A percentile compares a stretch with the other conserved stretches of the same genome.
phyloP scores from a whole-genome alignment of 2,329 filamentous ascomycete genomes.

The Zasmidium cellare region DNA sequence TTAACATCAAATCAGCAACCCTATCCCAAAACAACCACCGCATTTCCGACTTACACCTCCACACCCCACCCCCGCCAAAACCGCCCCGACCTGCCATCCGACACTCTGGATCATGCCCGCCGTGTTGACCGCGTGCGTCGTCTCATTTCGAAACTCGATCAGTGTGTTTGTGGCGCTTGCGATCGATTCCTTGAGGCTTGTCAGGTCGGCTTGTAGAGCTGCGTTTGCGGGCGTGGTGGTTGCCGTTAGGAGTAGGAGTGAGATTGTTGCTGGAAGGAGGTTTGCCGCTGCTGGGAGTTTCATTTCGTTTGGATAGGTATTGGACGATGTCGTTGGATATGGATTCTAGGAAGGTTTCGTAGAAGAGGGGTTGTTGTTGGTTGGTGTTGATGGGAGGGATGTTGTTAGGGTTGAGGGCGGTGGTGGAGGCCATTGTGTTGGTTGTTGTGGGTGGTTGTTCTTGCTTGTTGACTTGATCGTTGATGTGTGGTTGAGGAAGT shows the following conservation, averaged over 20 bases:
- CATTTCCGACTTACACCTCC: neutral
- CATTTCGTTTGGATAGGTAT: conserved; percentile 18
- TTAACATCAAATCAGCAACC: too few species aligned
- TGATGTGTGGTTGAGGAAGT: neutral
- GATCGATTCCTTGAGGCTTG: conserved; percentile 6
- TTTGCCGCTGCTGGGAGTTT: too few species aligned
- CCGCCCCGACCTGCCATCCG: conserved; percentile 2
- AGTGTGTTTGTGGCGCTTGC: conserved; percentile 10
- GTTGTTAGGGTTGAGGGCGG: conserved; percentile 3
- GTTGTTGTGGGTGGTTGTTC: neutral
- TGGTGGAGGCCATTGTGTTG: conserved; percentile 11
- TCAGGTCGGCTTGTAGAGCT: conserved; percentile 3
- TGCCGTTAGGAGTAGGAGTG: conserved; percentile 1
- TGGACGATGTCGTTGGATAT: conserved; percentile 27
- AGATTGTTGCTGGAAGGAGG: conserved; percentile 6
- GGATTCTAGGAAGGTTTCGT: conserved; percentile 30
- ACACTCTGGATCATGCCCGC: conserved; percentile 1
- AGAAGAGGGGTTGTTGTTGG: conserved; percentile 13
- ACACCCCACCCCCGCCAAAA: conserved; percentile 5
- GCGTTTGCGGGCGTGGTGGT: conserved; percentile 3
- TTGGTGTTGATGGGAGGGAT: neutral
- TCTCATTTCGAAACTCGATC: conserved; percentile 2
- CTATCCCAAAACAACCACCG: too few species aligned
- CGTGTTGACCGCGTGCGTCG: neutral
- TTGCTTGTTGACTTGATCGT: neutral